These are phyloP conservation scores for Coemansia sp. DNA, from an alignment of 192 early-diverging fungal species.

Conservation along the genomic window DNA sequence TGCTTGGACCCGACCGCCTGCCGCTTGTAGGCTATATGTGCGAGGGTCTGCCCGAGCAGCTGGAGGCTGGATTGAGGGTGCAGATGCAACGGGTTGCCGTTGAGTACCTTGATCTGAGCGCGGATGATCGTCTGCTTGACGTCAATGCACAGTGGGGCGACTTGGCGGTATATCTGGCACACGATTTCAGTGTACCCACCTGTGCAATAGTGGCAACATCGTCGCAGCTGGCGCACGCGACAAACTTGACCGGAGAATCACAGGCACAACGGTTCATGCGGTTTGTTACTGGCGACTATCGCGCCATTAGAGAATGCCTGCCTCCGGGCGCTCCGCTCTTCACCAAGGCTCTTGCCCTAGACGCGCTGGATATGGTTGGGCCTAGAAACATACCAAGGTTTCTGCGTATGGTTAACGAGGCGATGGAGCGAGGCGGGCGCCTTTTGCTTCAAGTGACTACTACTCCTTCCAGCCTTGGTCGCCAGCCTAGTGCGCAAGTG, in stretches of 20 bases:
- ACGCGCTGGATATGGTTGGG: conserved; percentile 39
- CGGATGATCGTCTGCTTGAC: conserved; percentile 45
- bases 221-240: conserved; percentile 40
- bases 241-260: conserved; percentile 38
- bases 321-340: conserved; percentile 37
- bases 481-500: neutral
- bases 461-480: conserved; percentile 41
- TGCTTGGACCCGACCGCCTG: conserved; percentile 44
- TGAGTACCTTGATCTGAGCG: conserved; percentile 44
- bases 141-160: conserved; percentile 48
- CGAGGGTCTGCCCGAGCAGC: conserved; percentile 32
- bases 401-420: conserved; percentile 19
- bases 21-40: conserved; percentile 45
- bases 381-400: conserved; percentile 26
- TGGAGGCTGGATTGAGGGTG: conserved; percentile 18
- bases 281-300: conserved; percentile 44
- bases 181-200: conserved; percentile 33
- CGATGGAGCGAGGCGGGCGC: conserved; percentile 26
- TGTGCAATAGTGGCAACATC: conserved; percentile 31
- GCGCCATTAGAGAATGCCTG: conserved; percentile 29
- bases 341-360: conserved; percentile 43
- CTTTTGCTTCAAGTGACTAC: conserved; percentile 40
- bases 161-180: conserved; percentile 42
- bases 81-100: conserved; percentile 41
- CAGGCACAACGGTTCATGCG: conserved; percentile 37